A percentile compares a stretch with the other conserved stretches of the same genome.
phyloP scores from a whole-genome alignment of 768 basidiomycete species.

The Xerocomus potaroensis region DNA sequence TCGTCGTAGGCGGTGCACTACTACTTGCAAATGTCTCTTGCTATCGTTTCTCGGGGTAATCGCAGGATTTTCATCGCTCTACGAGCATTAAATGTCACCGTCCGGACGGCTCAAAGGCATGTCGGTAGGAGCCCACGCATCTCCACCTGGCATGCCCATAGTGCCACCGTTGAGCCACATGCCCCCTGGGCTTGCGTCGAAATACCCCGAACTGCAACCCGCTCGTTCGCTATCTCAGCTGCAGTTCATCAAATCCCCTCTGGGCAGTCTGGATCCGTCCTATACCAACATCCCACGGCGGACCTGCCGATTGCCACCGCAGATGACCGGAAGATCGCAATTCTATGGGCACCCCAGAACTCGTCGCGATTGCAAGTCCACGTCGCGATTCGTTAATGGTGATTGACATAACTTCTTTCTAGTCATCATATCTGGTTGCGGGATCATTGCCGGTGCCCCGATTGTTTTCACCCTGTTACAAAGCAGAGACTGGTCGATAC shows the following conservation, averaged over 20 bases:
- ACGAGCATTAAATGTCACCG: too few species aligned
- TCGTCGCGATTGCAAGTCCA: constrained; percentile 74
- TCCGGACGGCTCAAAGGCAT: too few species aligned
- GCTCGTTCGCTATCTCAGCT: background rate
- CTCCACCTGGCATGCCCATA: too few species aligned
- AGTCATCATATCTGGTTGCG: constrained; percentile 91
- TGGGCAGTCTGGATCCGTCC: constrained; percentile 27
- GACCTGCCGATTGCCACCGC: constrained; percentile 51
- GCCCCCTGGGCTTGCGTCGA: too few species aligned
- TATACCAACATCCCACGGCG: constrained; percentile 8
- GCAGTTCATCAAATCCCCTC: constrained; percentile 16
- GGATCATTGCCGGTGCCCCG: constrained; percentile 87
- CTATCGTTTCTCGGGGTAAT: background rate
- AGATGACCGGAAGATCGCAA: constrained; percentile 56
- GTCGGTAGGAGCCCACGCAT: too few species aligned
- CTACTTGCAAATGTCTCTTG: too few species aligned
- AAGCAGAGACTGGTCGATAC: constrained; percentile 90
- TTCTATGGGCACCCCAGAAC: constrained; percentile 68
- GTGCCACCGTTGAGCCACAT: too few species aligned
- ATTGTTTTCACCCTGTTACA: constrained; percentile 83
- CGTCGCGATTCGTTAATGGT: background rate
- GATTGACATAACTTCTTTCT: background rate
- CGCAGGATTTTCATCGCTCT: background rate
- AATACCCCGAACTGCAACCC: background rate
- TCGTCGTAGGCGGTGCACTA: too few species aligned